Conservation (phyloP, 164 flowering plant genomes). For the Stephania japonica region DNA sequence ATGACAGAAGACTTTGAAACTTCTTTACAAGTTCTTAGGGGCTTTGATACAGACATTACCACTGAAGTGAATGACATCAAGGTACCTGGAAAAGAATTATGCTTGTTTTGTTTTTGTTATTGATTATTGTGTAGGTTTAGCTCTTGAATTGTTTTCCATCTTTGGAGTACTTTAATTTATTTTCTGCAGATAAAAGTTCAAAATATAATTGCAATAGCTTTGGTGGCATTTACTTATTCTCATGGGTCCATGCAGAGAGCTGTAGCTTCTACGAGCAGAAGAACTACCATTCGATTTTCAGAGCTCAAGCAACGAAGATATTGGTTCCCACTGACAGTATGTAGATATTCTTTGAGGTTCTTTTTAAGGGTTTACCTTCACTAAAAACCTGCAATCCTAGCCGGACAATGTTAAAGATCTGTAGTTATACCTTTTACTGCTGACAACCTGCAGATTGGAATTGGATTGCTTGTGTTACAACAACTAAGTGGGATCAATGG, state of each 20-base stretch:
- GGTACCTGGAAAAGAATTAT: slow-evolving; percentile 34
- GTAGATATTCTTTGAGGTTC: background rate
- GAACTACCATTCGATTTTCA: slow-evolving; percentile 51
- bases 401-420: background rate
- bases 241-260: slow-evolving; percentile 47
- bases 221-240: slow-evolving; percentile 8
- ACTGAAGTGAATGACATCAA: slow-evolving; percentile 92
- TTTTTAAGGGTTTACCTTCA: background rate
- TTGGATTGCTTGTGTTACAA: slow-evolving; percentile 76
- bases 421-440: background rate
- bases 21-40: slow-evolving; percentile 95
- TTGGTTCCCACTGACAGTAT: slow-evolving; percentile 87
- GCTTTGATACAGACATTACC: slow-evolving; percentile 83
- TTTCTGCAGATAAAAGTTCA: background rate
- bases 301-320: slow-evolving; percentile 73
- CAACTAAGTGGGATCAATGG: slow-evolving; percentile 88
- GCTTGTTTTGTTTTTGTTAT: background rate
- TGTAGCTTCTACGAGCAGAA: slow-evolving; percentile 50
- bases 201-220: background rate
- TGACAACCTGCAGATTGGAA: slow-evolving; percentile 59
- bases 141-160: background rate
- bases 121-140: background rate
- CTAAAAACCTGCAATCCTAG: background rate
- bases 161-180: background rate
- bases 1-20: slow-evolving; percentile 94